Evolutionary conservation across 1,284 basidiomycete genomes (phyloP), one percentile per base, ranked within the genome.

Genomic region (Takashimella tepidaria): DNA sequence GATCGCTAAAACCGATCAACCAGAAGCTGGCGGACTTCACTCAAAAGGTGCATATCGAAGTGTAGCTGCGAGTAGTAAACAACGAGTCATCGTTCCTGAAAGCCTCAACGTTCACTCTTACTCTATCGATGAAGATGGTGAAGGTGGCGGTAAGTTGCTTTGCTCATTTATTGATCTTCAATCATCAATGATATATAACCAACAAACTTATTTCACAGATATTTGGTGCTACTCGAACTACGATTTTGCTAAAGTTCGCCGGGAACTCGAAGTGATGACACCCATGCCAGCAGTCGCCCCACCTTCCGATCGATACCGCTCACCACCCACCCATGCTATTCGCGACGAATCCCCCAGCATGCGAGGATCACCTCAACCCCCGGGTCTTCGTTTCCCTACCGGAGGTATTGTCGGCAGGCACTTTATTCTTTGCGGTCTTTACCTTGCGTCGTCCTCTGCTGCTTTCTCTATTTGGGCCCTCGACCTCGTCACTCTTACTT

Each of bases 171-270:
- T 21, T 51, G 44, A 16, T 31, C 54, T 23, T 31, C 19, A 16
- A 25, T 55, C 22, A 23, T 41, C 41, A 4, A 23, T 40, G 41
- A 25, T 43, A 25, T 22, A 46, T 50, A 31, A 41, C n/a, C 48
- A 5, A 37, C 31, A 37, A 37, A 16, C 10, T 48, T 37, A 49
- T 22, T 55, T 24, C n/a, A 26, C 42, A 62, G 66, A 74, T 46
- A 64, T 71, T n/a, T 68, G 61, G 72, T 58, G 64, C 50, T 76
- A 72, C 53, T 71, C 69, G 10, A 72, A 70, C 51, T 73, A 72
- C 57, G 70, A 92, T 86, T 93, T 93, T 77, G 92, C 90, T 56
- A 90, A 93, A 70, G 92, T 97, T 53, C 88, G 90, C 65, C 86
- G 92, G 45, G 90, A 95, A 71, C 81, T 96, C 41, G 89, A 95